phyloP scores from a whole-genome alignment of 768 basidiomycete species.

The Mycena rosella region DNA sequence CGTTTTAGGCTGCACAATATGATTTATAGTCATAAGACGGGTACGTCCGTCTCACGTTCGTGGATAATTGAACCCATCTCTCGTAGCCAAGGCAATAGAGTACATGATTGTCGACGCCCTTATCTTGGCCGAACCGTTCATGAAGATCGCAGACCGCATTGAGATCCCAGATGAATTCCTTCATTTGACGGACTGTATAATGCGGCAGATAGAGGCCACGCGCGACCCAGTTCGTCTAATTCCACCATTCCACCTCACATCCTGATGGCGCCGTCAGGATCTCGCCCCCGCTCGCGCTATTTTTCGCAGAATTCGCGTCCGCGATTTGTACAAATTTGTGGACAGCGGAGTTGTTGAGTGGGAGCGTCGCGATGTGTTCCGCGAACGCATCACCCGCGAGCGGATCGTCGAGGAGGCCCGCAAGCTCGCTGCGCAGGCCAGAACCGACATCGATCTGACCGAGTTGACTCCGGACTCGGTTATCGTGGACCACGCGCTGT shows the following conservation, averaged over 20 bases:
- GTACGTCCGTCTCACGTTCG: slow-evolving; percentile 50
- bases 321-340: slow-evolving; percentile 78
- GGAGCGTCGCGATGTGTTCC: slow-evolving; percentile 51
- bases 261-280: slow-evolving; percentile 55
- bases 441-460: slow-evolving; percentile 40
- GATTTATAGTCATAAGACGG: slow-evolving; percentile 87
- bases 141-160: slow-evolving; percentile 71
- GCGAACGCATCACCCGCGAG: slow-evolving; percentile 54
- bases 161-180: slow-evolving; percentile 71
- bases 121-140: slow-evolving; percentile 70
- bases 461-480: slow-evolving; percentile 52
- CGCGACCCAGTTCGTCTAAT: slow-evolving; percentile 59
- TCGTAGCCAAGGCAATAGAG: slow-evolving; percentile 81
- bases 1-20: slow-evolving; percentile 85
- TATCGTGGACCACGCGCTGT: slow-evolving; percentile 70
- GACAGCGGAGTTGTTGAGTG: slow-evolving; percentile 48
- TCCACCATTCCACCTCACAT: background rate
- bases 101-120: slow-evolving; percentile 87
- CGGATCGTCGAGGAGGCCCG: slow-evolving; percentile 56
- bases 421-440: slow-evolving; percentile 38
- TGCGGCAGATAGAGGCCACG: slow-evolving; percentile 68
- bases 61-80: background rate
- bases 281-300: slow-evolving; percentile 70
- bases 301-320: slow-evolving; percentile 68
- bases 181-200: slow-evolving; percentile 77